These are phyloP conservation scores for Infundibulicybe gibba DNA, from an alignment of 768 basidiomycete genomes.

Conservation along the genomic window DNA sequence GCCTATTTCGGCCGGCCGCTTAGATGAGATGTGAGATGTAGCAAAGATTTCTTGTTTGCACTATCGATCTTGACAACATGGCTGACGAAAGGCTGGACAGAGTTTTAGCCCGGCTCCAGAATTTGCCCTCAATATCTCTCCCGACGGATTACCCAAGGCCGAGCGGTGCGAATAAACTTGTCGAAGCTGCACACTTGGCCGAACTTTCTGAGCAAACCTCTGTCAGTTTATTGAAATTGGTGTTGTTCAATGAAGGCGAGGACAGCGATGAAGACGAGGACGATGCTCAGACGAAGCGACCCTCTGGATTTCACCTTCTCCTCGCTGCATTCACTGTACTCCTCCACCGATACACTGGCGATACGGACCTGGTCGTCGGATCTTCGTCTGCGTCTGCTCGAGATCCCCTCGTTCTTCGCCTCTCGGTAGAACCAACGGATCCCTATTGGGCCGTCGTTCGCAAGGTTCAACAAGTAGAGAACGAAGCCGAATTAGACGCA, in stretches of 20 bases:
- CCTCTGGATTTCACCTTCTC: constrained; percentile 89
- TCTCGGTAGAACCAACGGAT: constrained; percentile 80
- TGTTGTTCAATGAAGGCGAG: constrained; percentile 61
- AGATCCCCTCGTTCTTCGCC: constrained; percentile 80
- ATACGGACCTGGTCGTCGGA: constrained; percentile 89
- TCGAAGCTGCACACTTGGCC: constrained; percentile 78
- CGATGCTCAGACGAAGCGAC: constrained; percentile 33
- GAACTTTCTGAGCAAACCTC: constrained; percentile 74
- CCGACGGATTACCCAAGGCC: constrained; percentile 96
- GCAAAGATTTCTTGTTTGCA: background rate
- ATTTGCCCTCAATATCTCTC: constrained; percentile 84
- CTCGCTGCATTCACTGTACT: constrained; percentile 90
- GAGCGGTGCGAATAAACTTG: constrained; percentile 64
- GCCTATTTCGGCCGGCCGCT: too few species aligned
- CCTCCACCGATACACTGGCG: constrained; percentile 92
- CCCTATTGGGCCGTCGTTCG: constrained; percentile 87
- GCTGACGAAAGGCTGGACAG: constrained; percentile 46
- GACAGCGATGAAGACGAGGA: constrained; percentile 47
- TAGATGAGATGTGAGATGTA: too few species aligned
- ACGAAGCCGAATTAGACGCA: constrained; percentile 76
- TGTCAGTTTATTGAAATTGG: constrained; percentile 78
- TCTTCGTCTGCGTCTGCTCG: constrained; percentile 75
- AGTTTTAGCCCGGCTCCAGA: constrained; percentile 65
- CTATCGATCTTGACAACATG: constrained; percentile 19
- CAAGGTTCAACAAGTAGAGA: constrained; percentile 80